Evolutionary conservation across 192 early-diverging fungal genomes (phyloP).

Genomic region (Obelidium mucronatum): DNA sequence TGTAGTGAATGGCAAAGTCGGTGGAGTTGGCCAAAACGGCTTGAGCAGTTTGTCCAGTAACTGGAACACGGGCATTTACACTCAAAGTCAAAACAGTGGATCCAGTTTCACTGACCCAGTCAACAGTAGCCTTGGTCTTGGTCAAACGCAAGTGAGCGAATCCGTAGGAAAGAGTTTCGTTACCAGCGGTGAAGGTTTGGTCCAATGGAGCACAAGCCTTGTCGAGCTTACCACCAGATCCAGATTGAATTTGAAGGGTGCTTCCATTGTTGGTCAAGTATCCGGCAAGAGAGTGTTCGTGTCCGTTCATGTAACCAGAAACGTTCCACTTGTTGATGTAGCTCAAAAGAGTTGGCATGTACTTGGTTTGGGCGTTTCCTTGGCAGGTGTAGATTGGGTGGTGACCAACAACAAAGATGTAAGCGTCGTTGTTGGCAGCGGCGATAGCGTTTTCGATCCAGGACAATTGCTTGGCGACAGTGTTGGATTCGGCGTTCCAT

Average conservation of each 20-base stretch:
- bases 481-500: neutral
- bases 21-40: neutral
- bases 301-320: constrained; percentile 21
- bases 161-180: constrained; percentile 7
- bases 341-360: neutral
- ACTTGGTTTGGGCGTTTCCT: neutral
- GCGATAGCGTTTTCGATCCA: constrained; percentile 22
- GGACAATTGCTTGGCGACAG: constrained; percentile 23
- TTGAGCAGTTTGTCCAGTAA: neutral
- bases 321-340: constrained; percentile 20
- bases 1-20: constrained; percentile 4
- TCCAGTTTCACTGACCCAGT: constrained; percentile 10
- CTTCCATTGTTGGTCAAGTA: constrained; percentile 21
- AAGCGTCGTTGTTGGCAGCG: constrained; percentile 25
- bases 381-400: constrained; percentile 2
- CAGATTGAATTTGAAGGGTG: constrained; percentile 22
- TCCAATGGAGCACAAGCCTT: neutral
- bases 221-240: constrained; percentile 35
- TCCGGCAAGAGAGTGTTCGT: constrained; percentile 3
- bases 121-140: neutral
- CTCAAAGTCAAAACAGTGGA: neutral
- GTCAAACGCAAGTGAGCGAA: constrained; percentile 24
- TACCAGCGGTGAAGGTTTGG: neutral
- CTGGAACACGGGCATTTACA: neutral
- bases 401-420: constrained; percentile 27